phyloP scores from a whole-genome alignment of 1,139 yeast species.

The Kazachstania sp. region DNA sequence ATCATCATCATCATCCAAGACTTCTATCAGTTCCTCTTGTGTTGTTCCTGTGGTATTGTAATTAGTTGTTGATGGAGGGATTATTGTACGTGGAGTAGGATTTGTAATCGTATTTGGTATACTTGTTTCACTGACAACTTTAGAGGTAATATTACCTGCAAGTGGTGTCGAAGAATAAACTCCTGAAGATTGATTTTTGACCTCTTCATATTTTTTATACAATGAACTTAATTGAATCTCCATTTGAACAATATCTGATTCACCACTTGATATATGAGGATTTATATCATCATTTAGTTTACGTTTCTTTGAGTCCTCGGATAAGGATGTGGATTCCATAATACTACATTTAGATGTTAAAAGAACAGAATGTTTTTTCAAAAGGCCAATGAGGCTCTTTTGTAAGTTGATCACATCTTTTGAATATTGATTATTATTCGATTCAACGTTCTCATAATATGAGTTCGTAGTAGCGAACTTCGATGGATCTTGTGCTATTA shows the following conservation, averaged over 20 bases:
- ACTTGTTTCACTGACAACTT: neutral
- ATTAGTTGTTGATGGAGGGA: neutral
- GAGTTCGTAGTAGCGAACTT: too few species aligned
- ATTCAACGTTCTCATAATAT: neutral
- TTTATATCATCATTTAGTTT: constrained; percentile 16
- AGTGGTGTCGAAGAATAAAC: neutral
- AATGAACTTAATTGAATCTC: constrained; percentile 5
- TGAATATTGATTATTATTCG: neutral
- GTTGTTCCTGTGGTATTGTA: neutral
- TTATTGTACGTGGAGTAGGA: neutral
- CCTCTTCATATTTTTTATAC: neutral
- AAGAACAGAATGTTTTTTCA: constrained; percentile 16
- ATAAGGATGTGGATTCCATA: constrained; percentile 28
- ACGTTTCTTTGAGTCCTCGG: constrained; percentile 25
- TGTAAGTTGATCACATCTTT: constrained; percentile 11
- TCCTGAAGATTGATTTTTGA: neutral
- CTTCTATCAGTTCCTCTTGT: constrained; percentile 14
- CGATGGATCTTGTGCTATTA: too few species aligned
- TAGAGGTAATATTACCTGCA: neutral
- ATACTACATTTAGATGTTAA: constrained; percentile 23
- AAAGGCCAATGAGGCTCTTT: constrained; percentile 12
- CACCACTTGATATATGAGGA: constrained; percentile 15
- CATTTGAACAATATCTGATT: constrained; percentile 7
- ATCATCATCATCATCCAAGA: constrained; percentile 21
- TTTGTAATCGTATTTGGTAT: neutral